phyloP scores from a whole-genome alignment of 2,329 filamentous ascomycete species.

The Cylindrodendrum hubeiense region DNA sequence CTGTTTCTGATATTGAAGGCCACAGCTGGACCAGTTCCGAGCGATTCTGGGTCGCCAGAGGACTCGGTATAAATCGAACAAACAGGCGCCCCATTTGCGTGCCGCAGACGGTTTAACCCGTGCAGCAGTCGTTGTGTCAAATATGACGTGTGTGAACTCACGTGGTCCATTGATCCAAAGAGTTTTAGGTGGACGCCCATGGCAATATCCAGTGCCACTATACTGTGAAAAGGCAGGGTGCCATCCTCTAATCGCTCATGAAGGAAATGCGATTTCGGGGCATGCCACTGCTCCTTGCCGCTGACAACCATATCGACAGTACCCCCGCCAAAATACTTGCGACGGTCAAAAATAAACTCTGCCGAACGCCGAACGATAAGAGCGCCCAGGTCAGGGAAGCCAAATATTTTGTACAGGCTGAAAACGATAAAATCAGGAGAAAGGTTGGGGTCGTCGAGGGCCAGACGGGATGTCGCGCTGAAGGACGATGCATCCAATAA shows the following conservation, averaged over 20 bases:
- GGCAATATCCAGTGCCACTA: slow-evolving; percentile 83
- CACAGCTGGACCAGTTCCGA: slow-evolving; percentile 77
- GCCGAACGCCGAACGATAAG: slow-evolving; percentile 83
- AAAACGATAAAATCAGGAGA: slow-evolving; percentile 88
- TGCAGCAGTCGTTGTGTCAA: slow-evolving; percentile 71
- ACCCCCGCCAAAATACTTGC: slow-evolving; percentile 92
- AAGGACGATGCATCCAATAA: slow-evolving; percentile 88
- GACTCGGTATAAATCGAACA: slow-evolving; percentile 73
- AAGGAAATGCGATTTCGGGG: slow-evolving; percentile 75
- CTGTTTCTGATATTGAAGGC: slow-evolving; percentile 85
- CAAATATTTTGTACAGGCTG: slow-evolving; percentile 98
- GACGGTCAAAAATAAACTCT: slow-evolving; percentile 70
- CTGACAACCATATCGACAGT: slow-evolving; percentile 92
- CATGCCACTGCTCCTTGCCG: slow-evolving; percentile 85
- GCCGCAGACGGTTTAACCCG: slow-evolving; percentile 70
- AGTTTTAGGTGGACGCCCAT: slow-evolving; percentile 76
- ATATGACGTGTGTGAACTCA: slow-evolving; percentile 78
- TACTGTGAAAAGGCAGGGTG: slow-evolving; percentile 90
- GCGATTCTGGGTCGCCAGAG: slow-evolving; percentile 41
- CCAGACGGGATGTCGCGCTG: slow-evolving; percentile 80
- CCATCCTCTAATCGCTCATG: slow-evolving; percentile 93
- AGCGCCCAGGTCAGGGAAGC: slow-evolving; percentile 91
- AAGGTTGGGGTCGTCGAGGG: slow-evolving; percentile 70
- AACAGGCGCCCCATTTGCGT: slow-evolving; percentile 75
- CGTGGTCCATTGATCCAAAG: slow-evolving; percentile 76